Evolutionary conservation across 441 rosid species (phyloP).

Genomic region (Gossypium gossypioides): DNA sequence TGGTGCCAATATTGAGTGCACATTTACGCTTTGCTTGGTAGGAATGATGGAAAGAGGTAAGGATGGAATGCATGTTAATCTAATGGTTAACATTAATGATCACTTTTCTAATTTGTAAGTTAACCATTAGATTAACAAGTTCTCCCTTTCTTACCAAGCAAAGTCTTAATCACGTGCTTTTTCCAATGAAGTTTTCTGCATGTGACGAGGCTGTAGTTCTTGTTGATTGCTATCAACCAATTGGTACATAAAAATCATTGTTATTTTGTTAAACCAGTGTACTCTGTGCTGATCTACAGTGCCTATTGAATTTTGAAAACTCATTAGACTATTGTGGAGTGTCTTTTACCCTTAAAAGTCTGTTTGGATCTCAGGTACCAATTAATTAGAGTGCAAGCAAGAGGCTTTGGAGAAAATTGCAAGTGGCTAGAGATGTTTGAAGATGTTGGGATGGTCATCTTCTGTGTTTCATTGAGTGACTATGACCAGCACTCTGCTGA

Average conservation of each 20-base stretch:
- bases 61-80: background rate
- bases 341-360: background rate
- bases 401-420: slow-evolving; percentile 87
- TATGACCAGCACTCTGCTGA: slow-evolving; percentile 60
- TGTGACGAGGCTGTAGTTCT: background rate
- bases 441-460: slow-evolving; percentile 82
- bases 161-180: background rate
- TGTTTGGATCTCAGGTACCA: slow-evolving; percentile 57
- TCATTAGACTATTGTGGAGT: background rate
- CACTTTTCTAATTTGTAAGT: no score
- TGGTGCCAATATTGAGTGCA: slow-evolving; percentile 13
- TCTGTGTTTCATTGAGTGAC: slow-evolving; percentile 73
- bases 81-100: background rate
- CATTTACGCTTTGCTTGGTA: background rate
- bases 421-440: slow-evolving; percentile 98
- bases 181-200: background rate
- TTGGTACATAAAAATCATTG: background rate
- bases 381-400: slow-evolving; percentile 71
- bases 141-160: background rate
- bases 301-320: background rate
- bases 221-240: background rate
- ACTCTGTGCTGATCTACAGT: background rate
- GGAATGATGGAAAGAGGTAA: background rate
- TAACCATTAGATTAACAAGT: background rate
- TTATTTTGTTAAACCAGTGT: background rate